Conservation (phyloP, 208 protist species). For the Trypanosoma melophagium region DNA sequence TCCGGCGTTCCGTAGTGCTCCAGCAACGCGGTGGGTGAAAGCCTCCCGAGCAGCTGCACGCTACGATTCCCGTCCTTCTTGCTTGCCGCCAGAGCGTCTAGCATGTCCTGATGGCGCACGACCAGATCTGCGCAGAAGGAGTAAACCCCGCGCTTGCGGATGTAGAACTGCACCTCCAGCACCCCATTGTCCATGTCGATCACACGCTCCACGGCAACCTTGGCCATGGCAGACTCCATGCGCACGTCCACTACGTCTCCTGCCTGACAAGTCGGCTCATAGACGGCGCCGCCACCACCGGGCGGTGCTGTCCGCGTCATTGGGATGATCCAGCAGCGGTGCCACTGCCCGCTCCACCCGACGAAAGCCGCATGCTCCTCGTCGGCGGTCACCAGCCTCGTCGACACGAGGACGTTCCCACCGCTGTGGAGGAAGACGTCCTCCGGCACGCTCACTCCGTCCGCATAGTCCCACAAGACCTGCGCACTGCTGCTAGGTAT, state of each 20-base stretch:
- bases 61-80: not conserved
- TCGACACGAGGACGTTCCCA: conserved; percentile 6
- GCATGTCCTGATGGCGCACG: conserved; percentile 6
- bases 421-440: not conserved
- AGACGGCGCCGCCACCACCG: not conserved
- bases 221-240: conserved; percentile 4
- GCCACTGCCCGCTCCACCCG: conserved; percentile 10
- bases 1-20: not conserved
- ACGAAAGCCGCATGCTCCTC: conserved; percentile 4
- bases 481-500: not conserved
- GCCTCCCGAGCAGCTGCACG: not conserved
- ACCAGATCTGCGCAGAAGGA: conserved; percentile 4
- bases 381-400: not conserved
- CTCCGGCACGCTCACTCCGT: not conserved
- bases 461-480: conserved; percentile 6
- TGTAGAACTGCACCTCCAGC: conserved; percentile 17
- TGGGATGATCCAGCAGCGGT: conserved; percentile 16
- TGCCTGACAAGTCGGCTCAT: conserved; percentile 15
- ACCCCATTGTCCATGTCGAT: conserved; percentile 18
- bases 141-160: conserved; percentile 2
- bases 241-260: conserved; percentile 13
- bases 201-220: conserved; percentile 13
- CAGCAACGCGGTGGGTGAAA: not conserved
- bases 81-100: not conserved
- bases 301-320: not conserved